Conservation (phyloP, 2,329 filamentous ascomycete genomes). For the Leptographium flavum region DNA sequence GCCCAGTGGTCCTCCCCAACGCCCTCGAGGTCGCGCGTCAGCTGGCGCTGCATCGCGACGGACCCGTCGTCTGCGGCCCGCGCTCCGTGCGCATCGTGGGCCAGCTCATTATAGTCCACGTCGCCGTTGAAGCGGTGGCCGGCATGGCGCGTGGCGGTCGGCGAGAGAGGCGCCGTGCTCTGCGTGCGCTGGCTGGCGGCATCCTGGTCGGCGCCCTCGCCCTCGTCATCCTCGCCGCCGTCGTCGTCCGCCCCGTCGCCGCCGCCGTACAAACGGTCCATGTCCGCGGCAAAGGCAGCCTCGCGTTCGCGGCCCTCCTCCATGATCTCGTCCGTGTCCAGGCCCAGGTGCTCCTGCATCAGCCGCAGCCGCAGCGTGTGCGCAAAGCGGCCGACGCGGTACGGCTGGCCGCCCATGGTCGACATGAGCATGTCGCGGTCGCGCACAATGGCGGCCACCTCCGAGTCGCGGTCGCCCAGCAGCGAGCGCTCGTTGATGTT, state of each 20-base stretch:
- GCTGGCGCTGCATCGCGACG: constrained; percentile 26
- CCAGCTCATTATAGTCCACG: background rate
- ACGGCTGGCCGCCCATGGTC: constrained; percentile 79
- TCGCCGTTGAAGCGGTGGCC: background rate
- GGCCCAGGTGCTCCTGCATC: constrained; percentile 93
- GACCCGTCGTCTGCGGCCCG: constrained; percentile 17
- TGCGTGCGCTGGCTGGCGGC: no score
- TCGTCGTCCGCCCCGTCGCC: constrained; percentile 18
- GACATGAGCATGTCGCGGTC: constrained; percentile 90
- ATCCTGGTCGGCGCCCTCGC: no score
- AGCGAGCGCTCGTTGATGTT: constrained; percentile 98
- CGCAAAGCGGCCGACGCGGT: constrained; percentile 80
- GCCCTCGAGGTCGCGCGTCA: constrained; percentile 65
- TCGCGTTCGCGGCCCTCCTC: constrained; percentile 58
- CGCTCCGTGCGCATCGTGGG: background rate
- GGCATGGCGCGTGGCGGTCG: no score
- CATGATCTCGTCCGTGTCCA: constrained; percentile 83
- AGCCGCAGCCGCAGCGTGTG: constrained; percentile 84
- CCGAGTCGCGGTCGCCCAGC: constrained; percentile 82
- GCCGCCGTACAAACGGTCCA: constrained; percentile 48
- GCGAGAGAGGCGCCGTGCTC: no score
- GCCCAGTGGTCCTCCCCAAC: constrained; percentile 66
- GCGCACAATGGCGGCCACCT: constrained; percentile 77
- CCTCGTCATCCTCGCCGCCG: constrained; percentile 4
- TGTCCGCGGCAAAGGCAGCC: constrained; percentile 39